Evolutionary conservation across 2,329 filamentous ascomycete species (phyloP), one percentile per base, ranked within the genome.

Genomic region (Dactylellina leptospora): DNA sequence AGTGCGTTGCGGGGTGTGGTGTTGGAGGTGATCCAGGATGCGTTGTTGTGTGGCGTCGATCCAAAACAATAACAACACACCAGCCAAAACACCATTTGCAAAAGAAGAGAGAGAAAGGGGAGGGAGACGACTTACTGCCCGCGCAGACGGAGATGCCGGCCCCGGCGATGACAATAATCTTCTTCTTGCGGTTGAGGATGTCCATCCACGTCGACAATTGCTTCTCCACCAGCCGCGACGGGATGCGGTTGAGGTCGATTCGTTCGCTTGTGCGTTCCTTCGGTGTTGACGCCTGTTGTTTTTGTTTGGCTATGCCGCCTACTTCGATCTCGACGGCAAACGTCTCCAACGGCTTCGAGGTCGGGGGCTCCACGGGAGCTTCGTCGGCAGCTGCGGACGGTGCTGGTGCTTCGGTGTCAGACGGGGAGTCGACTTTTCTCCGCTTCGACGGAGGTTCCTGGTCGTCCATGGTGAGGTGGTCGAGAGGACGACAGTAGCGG

Each of bases 141-240:
- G 95, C 93, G 59, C 93, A 93, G 55, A 97, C 95, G 38, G 95
- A 97, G 77, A 99, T 99, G 74, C 95, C 95, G 74, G 95, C 95
- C 68, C 95, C 95, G 48, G 93, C 95, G 79, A 99, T 90, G 55
- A 97, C 91, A 30, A 99, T 92, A 78, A 99, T 96, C 82, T 96
- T 97, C 82, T 93, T 91, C 83, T 95, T 95, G 78, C 90, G 92
- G 77, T 90, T 89, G 62, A 99, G 81, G 22, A 88, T 88, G 44
- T 88, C 86, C 45, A 93, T 82, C 27, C 99, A 83, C 62, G 88
- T 85, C 72, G 90, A 85, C 38, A 96, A 82, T 76, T 88, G 85
- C 27, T 82, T 80, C 74, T 84, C 81, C 73, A 93, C 86, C 36
- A 85, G 82, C 54, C 82, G 75, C 40, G 77, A 75, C 23, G 78